Percentiles rank a stretch among this genome's conserved stretches.
phyloP scores from a whole-genome alignment of 345 rosid genomes.

The Clarkia xantiana region DNA sequence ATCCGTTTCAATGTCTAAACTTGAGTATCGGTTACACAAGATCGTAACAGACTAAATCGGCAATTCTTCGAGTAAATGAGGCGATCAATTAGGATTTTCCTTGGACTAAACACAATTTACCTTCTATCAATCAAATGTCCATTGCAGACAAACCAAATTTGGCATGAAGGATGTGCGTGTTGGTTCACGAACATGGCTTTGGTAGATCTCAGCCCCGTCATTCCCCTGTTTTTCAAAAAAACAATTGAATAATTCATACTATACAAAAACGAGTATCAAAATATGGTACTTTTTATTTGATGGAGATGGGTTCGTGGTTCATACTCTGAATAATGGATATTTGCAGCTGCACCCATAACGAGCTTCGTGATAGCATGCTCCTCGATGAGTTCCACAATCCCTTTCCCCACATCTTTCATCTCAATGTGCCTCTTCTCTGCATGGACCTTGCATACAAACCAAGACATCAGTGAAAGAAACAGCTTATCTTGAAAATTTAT shows the following conservation, averaged over 20 bases:
- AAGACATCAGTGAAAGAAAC: background rate
- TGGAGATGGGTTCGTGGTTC: background rate
- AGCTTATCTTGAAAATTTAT: background rate
- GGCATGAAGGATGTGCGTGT: slow-evolving; percentile 31
- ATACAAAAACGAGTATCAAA: background rate
- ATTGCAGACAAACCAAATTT: slow-evolving; percentile 38
- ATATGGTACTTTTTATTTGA: background rate
- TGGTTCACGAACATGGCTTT: slow-evolving; percentile 38
- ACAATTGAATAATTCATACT: background rate
- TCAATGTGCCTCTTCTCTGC: slow-evolving; percentile 29
- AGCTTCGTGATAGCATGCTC: slow-evolving; percentile 39
- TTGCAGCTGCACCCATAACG: slow-evolving; percentile 69
- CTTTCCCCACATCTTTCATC: slow-evolving; percentile 41
- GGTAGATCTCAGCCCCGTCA: slow-evolving; percentile 34
- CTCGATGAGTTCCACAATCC: slow-evolving; percentile 45
- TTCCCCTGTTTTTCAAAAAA: slow-evolving; percentile 30
- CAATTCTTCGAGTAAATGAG: too few species aligned
- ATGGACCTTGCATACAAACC: slow-evolving; percentile 12
- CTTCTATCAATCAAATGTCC: slow-evolving; percentile 27
- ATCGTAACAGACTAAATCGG: too few species aligned
- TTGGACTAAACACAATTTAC: too few species aligned
- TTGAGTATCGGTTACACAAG: too few species aligned
- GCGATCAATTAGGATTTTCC: too few species aligned
- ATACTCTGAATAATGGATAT: slow-evolving; percentile 37
- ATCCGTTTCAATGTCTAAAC: too few species aligned